phyloP scores from a whole-genome alignment of 2,329 filamentous ascomycete species.

The Scedosporium aurantiacum region DNA sequence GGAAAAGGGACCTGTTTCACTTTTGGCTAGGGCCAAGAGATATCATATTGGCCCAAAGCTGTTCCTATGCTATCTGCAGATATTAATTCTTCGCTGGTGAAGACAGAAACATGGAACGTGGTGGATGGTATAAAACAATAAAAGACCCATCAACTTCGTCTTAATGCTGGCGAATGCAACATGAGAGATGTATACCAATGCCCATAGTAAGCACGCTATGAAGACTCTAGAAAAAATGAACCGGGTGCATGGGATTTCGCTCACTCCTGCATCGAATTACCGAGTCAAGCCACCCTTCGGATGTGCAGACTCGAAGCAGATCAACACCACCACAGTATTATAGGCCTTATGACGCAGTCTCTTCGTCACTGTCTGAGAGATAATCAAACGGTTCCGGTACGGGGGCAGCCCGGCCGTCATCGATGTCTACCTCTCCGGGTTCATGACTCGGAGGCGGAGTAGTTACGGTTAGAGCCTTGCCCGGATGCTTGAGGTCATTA shows the following conservation, averaged over 20 bases:
- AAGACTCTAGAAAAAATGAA: background rate
- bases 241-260: background rate
- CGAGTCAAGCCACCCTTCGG: background rate
- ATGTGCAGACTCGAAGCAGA: background rate
- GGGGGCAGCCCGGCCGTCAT: conserved; percentile 6
- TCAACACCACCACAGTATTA: background rate
- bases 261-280: background rate
- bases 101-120: background rate
- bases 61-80: background rate
- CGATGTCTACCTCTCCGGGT: conserved; percentile 3
- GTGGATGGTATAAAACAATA: background rate
- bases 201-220: background rate
- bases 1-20: too few relatives aligned
- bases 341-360: too few relatives aligned
- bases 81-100: background rate
- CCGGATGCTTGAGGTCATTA: conserved; percentile 8
- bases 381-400: conserved; percentile 23
- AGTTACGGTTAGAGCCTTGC: conserved; percentile 15
- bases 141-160: background rate
- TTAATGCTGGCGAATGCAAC: background rate
- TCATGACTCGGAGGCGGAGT: background rate
- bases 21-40: background rate
- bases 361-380: conserved; percentile 18
- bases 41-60: background rate
- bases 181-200: background rate